Conservation (phyloP, 768 basidiomycete genomes). For the Kwoniella sp. region DNA sequence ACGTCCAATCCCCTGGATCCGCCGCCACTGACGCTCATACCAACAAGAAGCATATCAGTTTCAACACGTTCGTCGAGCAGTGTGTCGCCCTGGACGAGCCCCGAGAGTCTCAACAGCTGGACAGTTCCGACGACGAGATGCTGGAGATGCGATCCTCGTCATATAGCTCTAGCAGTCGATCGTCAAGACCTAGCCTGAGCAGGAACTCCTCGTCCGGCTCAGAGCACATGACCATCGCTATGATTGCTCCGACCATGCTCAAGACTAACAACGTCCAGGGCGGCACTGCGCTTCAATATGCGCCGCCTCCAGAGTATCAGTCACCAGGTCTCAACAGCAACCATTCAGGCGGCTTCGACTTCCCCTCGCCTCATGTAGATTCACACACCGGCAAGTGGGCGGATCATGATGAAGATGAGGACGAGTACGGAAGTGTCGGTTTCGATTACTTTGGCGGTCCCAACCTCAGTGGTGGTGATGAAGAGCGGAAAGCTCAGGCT, state of each 20-base stretch:
- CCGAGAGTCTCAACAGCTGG: constrained; percentile 33
- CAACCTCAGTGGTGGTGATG: constrained; percentile 60
- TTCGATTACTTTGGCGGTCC: constrained; percentile 67
- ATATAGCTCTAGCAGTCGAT: constrained; percentile 32
- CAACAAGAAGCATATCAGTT: constrained; percentile 83
- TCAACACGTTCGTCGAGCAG: constrained; percentile 98
- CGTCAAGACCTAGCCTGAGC: constrained; percentile 48
- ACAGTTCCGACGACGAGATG: constrained; percentile 59
- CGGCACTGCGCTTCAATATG: constrained; percentile 50
- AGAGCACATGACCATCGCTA: constrained; percentile 71
- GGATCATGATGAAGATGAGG: constrained; percentile 56
- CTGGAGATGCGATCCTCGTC: constrained; percentile 67
- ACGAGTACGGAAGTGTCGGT: constrained; percentile 56
- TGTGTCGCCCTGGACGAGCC: constrained; percentile 66
- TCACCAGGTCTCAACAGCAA: constrained; percentile 34
- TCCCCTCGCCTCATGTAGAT: constrained; percentile 49
- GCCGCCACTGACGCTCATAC: constrained; percentile 5
- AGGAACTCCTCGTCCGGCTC: constrained; percentile 42
- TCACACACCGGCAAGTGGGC: constrained; percentile 48
- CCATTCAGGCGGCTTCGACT: constrained; percentile 34
- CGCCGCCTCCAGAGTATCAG: constrained; percentile 51
- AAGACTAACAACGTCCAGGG: constrained; percentile 66
- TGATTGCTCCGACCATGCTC: constrained; percentile 77
- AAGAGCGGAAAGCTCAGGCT: constrained; percentile 51
- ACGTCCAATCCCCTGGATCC: constrained; percentile 6